Conservation (phyloP, 441 rosid species). For the Macaranga tanarius region DNA sequence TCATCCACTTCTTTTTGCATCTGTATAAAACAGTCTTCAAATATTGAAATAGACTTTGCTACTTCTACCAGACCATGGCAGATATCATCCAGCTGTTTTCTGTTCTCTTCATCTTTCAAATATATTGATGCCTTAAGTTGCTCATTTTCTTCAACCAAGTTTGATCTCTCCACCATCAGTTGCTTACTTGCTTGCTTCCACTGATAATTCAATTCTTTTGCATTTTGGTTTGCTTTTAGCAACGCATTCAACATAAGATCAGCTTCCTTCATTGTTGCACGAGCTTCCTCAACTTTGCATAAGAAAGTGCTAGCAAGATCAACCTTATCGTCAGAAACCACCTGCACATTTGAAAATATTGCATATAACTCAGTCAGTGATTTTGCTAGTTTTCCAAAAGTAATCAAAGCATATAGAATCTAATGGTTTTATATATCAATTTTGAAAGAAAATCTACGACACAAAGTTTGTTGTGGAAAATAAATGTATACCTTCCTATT, state of each 20-base stretch:
- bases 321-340: slow-evolving; percentile 37
- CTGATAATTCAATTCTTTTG: slow-evolving; percentile 45
- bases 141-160: slow-evolving; percentile 56
- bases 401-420: background rate
- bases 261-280: slow-evolving; percentile 77
- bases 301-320: slow-evolving; percentile 51
- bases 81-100: slow-evolving; percentile 45
- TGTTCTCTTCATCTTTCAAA: slow-evolving; percentile 56
- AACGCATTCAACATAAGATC: slow-evolving; percentile 63
- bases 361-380: slow-evolving; percentile 22
- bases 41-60: slow-evolving; percentile 48
- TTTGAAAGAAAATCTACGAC: background rate
- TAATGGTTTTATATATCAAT: background rate
- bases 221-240: slow-evolving; percentile 62
- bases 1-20: slow-evolving; percentile 62
- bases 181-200: slow-evolving; percentile 68
- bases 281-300: slow-evolving; percentile 66
- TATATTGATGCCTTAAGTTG: slow-evolving; percentile 50
- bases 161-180: slow-evolving; percentile 51
- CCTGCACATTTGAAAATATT: slow-evolving; percentile 42
- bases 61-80: slow-evolving; percentile 43
- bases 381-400: slow-evolving; percentile 4
- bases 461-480: slow-evolving; percentile 13
- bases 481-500: slow-evolving; percentile 38
- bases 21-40: slow-evolving; percentile 60